A percentile compares a stretch with the other conserved stretches of the same genome.
These are phyloP conservation scores for Cryptosporidium andersoni DNA, from an alignment of 169 alveolate species.

Conservation along the genomic window DNA sequence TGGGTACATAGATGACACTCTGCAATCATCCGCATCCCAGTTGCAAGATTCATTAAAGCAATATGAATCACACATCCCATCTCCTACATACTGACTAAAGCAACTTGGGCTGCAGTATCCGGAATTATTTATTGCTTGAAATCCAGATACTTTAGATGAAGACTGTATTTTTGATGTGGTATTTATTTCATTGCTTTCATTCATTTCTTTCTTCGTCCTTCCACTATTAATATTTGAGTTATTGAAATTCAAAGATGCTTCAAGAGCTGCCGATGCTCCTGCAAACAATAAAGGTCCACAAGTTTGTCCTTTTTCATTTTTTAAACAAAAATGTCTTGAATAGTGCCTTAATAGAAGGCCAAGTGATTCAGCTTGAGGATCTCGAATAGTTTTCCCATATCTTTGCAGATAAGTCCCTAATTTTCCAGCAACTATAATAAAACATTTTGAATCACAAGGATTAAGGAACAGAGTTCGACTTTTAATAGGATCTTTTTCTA, in stretches of 20 bases:
- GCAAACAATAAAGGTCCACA: constrained; percentile 76
- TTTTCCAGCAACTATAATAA: constrained; percentile 74
- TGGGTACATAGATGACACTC: constrained; percentile 74
- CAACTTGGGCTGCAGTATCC: constrained; percentile 64
- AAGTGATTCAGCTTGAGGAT: constrained; percentile 74
- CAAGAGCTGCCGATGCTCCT: constrained; percentile 51
- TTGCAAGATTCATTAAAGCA: constrained; percentile 78
- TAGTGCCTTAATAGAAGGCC: constrained; percentile 77
- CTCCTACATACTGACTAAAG: constrained; percentile 72
- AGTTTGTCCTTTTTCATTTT: constrained; percentile 71
- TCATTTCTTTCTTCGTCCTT: neutral
- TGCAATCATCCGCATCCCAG: constrained; percentile 78
- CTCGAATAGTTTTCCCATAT: constrained; percentile 72
- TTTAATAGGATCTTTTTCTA: constrained; percentile 75
- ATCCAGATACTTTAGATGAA: neutral
- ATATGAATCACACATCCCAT: constrained; percentile 78
- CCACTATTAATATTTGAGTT: constrained; percentile 34
- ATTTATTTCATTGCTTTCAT: neutral
- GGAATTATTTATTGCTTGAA: neutral
- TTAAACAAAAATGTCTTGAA: constrained; percentile 75
- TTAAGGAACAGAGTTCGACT: constrained; percentile 73
- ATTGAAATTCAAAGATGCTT: constrained; percentile 33
- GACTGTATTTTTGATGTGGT: neutral
- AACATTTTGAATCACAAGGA: constrained; percentile 78
- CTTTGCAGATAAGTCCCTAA: constrained; percentile 75